phyloP scores from a whole-genome alignment of 1,284 basidiomycete species.

The Ceraceosorus guamensis region DNA sequence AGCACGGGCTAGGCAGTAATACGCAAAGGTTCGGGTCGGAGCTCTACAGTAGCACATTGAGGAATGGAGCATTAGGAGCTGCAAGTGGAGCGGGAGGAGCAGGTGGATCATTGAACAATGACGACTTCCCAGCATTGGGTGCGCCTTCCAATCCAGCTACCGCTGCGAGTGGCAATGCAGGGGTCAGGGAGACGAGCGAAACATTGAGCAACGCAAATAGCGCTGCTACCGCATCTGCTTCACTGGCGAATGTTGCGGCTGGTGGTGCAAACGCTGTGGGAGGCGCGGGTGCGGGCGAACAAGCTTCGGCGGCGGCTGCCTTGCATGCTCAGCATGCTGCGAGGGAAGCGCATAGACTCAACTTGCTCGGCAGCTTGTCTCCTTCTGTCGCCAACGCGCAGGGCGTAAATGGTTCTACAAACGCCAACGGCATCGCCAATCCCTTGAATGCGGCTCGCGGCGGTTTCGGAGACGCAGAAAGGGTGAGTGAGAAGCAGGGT shows the following conservation, averaged over 20 bases:
- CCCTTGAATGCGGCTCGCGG: constrained; percentile 36
- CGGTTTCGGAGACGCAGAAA: constrained; percentile 36
- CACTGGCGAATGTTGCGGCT: constrained; percentile 33
- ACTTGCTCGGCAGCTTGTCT: constrained; percentile 21
- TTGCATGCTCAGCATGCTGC: constrained; percentile 37
- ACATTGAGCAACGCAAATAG: constrained; percentile 2
- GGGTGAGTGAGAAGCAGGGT: neutral
- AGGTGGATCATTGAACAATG: constrained; percentile 3
- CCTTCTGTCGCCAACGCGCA: constrained; percentile 1
- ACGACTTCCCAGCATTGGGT: constrained; percentile 12
- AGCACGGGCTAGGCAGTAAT: too few species aligned
- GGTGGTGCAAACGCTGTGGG: neutral
- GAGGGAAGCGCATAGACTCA: constrained; percentile 33
- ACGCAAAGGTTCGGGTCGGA: too few species aligned
- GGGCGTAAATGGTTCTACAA: neutral
- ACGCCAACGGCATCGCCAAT: neutral
- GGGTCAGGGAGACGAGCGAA: neutral
- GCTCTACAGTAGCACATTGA: too few species aligned
- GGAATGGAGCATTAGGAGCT: neutral
- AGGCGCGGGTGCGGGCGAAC: constrained; percentile 16
- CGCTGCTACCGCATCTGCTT: constrained; percentile 17
- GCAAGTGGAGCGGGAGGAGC: neutral
- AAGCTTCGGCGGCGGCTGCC: constrained; percentile 38
- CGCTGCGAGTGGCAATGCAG: neutral
- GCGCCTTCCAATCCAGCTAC: neutral